Conservation (phyloP, 345 rosid genomes). For the Moricandia moricandioides region DNA sequence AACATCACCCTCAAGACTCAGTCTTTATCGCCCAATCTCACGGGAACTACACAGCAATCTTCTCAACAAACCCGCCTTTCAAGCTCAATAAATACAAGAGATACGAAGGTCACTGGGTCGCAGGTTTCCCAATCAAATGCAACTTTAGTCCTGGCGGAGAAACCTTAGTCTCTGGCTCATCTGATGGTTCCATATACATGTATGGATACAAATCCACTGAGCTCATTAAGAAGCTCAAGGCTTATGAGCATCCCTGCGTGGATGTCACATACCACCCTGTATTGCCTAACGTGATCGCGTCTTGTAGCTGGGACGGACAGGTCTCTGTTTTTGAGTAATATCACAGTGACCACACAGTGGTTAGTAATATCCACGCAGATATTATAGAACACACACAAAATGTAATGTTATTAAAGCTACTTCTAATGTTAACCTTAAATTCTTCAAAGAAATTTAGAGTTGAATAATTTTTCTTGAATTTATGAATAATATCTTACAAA, state of each 20-base stretch:
- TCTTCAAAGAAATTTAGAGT: background rate
- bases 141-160: conserved; percentile 71
- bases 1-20: conserved; percentile 65
- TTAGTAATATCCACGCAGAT: background rate
- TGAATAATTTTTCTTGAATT: too few species aligned
- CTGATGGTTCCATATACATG: conserved; percentile 68
- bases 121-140: conserved; percentile 85
- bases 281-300: conserved; percentile 57
- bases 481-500: too few species aligned
- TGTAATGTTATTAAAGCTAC: background rate
- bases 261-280: conserved; percentile 69
- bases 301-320: conserved; percentile 68
- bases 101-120: conserved; percentile 67
- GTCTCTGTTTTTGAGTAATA: conserved; percentile 18
- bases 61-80: conserved; percentile 72
- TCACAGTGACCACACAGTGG: background rate
- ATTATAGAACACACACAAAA: background rate
- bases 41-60: conserved; percentile 87
- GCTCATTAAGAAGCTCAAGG: conserved; percentile 58
- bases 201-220: conserved; percentile 48
- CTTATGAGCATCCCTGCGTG: conserved; percentile 62
- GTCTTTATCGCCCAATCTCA: conserved; percentile 75
- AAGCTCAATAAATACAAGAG: conserved; percentile 77
- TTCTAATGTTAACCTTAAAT: background rate
- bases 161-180: conserved; percentile 67